Conservation (phyloP, 768 basidiomycete genomes). For the Mycena epipterygia region DNA sequence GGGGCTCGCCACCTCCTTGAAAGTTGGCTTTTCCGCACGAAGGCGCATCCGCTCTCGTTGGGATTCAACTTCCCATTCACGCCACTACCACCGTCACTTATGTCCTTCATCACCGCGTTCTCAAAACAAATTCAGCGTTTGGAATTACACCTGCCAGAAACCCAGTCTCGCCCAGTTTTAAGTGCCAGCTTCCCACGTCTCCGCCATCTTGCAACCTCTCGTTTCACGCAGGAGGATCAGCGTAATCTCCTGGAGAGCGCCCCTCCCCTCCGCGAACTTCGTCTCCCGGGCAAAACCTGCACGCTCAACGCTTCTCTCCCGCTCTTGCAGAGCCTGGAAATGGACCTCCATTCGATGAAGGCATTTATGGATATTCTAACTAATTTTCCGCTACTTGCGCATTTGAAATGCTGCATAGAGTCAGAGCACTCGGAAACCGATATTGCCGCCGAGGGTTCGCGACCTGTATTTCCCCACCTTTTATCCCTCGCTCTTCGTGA, state of each 20-base stretch:
- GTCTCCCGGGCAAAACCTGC: background rate
- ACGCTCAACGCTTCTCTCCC: background rate
- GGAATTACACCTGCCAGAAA: conserved; percentile 9
- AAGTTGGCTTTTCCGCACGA: conserved; percentile 8
- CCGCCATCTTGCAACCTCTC: background rate
- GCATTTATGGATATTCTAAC: background rate
- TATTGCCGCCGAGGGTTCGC: too few relatives aligned
- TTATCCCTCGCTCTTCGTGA: too few relatives aligned
- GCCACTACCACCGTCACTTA: background rate
- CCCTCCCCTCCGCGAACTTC: conserved; percentile 9
- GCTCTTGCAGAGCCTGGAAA: background rate
- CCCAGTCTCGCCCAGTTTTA: background rate
- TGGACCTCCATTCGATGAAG: background rate
- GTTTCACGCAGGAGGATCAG: background rate
- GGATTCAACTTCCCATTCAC: background rate
- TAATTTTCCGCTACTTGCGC: background rate
- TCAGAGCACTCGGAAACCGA: too few relatives aligned
- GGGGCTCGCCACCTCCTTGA: background rate
- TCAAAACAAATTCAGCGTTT: background rate
- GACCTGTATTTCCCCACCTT: too few relatives aligned
- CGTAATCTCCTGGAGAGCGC: background rate
- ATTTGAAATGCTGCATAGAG: background rate
- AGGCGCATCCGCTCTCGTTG: background rate
- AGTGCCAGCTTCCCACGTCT: conserved; percentile 2
- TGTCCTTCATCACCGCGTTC: background rate